Percentiles rank a stretch among this genome's conserved stretches.
phyloP scores from a whole-genome alignment of 1,284 basidiomycete species.

The Marasmius sp. region DNA sequence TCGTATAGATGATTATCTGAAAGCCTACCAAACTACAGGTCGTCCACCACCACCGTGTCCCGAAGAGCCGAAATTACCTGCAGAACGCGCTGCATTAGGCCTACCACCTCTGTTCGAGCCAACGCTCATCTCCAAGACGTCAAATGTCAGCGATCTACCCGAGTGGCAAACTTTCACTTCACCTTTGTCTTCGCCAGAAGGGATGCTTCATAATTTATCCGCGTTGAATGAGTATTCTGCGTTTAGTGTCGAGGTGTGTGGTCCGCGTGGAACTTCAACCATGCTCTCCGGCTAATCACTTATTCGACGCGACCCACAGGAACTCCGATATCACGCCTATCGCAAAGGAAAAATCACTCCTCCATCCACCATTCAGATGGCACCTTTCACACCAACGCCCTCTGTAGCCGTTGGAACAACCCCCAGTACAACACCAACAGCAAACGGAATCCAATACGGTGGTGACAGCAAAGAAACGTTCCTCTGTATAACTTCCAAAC shows the following conservation, averaged over 20 bases:
- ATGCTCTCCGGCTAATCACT: background rate
- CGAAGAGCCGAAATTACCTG: conserved; percentile 34
- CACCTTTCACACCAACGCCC: background rate
- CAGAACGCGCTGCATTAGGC: conserved; percentile 35
- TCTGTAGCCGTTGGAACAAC: background rate
- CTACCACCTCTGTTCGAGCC: conserved; percentile 49
- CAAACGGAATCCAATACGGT: conserved; percentile 4
- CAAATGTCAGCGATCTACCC: conserved; percentile 2
- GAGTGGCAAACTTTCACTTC: conserved; percentile 9
- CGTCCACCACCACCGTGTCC: conserved; percentile 43
- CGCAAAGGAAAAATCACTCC: conserved; percentile 5
- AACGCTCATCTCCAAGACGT: conserved; percentile 5
- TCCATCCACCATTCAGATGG: conserved; percentile 1
- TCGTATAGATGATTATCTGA: conserved; percentile 46
- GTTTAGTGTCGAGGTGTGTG: conserved; percentile 11
- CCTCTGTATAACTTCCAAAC: conserved; percentile 10
- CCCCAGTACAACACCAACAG: background rate
- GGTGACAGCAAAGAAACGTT: conserved; percentile 13
- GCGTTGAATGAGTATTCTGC: conserved; percentile 9
- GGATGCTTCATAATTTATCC: conserved; percentile 7
- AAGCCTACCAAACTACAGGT: conserved; percentile 42
- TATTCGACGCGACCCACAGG: background rate
- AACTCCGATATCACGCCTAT: conserved; percentile 11
- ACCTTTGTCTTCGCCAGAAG: background rate
- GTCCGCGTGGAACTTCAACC: background rate